Percentiles rank a stretch among this genome's conserved stretches.
phyloP scores from a whole-genome alignment of 768 basidiomycete species.

The Coprinopsis sp. region DNA sequence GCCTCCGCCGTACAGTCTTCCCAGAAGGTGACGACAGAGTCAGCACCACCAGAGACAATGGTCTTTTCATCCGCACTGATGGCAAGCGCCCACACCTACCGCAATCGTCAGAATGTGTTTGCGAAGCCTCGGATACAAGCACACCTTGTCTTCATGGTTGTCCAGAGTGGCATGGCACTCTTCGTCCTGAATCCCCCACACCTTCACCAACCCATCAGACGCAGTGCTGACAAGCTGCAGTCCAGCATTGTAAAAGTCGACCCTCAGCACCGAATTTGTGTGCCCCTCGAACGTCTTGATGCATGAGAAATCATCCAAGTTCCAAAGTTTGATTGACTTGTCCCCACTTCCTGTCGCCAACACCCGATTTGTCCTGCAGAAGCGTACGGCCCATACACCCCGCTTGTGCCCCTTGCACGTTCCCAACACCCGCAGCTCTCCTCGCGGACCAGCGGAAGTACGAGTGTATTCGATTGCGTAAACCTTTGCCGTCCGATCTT shows the following conservation, averaged over 20 bases:
- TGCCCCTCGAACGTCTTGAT: slow-evolving; percentile 97
- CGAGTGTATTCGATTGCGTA: slow-evolving; percentile 65
- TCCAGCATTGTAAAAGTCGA: slow-evolving; percentile 83
- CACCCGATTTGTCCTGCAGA: slow-evolving; percentile 76
- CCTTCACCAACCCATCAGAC: slow-evolving; percentile 91
- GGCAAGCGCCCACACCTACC: slow-evolving; percentile 93
- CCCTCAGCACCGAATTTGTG: slow-evolving; percentile 91
- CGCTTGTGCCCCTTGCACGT: slow-evolving; percentile 95
- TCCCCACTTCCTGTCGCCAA: slow-evolving; percentile 95
- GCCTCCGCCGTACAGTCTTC: slow-evolving; percentile 88
- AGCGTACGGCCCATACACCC: slow-evolving; percentile 93
- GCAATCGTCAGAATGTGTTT: slow-evolving; percentile 1
- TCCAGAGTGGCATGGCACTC: slow-evolving; percentile 86
- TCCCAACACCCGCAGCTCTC: slow-evolving; percentile 72
- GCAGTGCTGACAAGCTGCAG: slow-evolving; percentile 86
- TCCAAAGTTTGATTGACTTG: slow-evolving; percentile 93
- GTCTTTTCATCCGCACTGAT: slow-evolving; percentile 75
- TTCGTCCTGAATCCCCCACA: slow-evolving; percentile 91
- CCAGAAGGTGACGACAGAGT: slow-evolving; percentile 96
- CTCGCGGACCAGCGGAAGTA: slow-evolving; percentile 43
- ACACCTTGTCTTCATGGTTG: slow-evolving; percentile 95
- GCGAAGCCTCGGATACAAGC: slow-evolving; percentile 17
- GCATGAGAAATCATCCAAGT: slow-evolving; percentile 88
- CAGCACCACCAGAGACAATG: slow-evolving; percentile 92
- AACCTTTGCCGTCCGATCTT: slow-evolving; percentile 91